Evolutionary conservation across 164 flowering plant genomes (phyloP), one percentile per base, ranked within the genome.

Genomic region (Umbilicus rupestris): DNA sequence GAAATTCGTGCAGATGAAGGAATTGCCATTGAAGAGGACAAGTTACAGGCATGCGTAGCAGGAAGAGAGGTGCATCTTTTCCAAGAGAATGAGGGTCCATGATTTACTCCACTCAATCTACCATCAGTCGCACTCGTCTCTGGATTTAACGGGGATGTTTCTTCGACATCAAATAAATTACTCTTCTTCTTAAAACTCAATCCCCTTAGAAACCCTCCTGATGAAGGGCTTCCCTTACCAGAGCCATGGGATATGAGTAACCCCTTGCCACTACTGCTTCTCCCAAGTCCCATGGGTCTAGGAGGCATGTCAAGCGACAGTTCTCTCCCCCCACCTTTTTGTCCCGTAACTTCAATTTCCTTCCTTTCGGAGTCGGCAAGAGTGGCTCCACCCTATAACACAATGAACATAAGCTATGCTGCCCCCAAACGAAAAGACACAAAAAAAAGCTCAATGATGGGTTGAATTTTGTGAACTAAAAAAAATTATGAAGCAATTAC

Each of bases 1-100:
- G 11, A n/a, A 39, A 69, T 47, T 66, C 78, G 82, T 58, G 86
- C 82, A 59, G 85, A 81, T 10, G 70, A 39, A 58, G 88, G 84
- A 8, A 72, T 68, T 11, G 78, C 12, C 74, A 74, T 66, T 26
- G 77, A 75, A 55, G 94, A 86, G 42, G 94, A 78, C 77, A 81
- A 67, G 45, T 74, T 72, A 39, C 87, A 68, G 58, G 79, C 84
- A 20, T 65, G 92, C 45, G 83, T 78, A 62, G 80, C 87, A 44
- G 96, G 98, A 69, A 92, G 91, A 31, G 98, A 92, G 2, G 79
- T 52, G 78, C 90, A 84, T 75, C 84, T 85, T 75, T 81, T 68
- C 92, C 92, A 82, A 41, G 78, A 45, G 37, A 76, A 63, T 2
- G 70, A 28, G 10, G 87, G 64, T 46, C 66, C 28, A 15, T 73